Evolutionary conservation across 2,329 filamentous ascomycete species (phyloP).

Genomic region (Calonectria ilicicola): DNA sequence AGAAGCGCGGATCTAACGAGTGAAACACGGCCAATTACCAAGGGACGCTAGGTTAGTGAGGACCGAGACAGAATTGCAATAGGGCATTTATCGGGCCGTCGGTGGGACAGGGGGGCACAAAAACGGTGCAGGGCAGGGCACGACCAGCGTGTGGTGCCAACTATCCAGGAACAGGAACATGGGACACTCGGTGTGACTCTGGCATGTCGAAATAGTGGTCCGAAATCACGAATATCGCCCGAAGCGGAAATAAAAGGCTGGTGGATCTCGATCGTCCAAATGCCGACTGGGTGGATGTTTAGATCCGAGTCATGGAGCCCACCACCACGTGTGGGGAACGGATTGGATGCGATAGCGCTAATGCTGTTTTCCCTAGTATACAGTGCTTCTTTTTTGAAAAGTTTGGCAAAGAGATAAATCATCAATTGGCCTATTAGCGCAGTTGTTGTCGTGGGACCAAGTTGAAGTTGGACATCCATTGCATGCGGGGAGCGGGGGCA

Average conservation of each 20-base stretch:
- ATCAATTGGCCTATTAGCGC: neutral
- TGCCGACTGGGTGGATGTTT: neutral
- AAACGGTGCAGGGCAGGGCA: neutral
- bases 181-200: conserved; percentile 21
- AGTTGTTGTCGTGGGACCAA: neutral
- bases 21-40: neutral
- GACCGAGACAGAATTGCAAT: neutral
- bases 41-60: neutral
- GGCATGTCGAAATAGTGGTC: conserved; percentile 34
- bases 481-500: neutral
- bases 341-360: neutral
- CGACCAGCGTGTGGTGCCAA: neutral
- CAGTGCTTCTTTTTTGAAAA: neutral
- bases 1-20: neutral
- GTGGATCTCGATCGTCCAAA: conserved; percentile 26
- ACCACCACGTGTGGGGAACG: conserved; percentile 12
- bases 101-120: neutral
- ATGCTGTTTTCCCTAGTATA: neutral
- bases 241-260: conserved; percentile 5
- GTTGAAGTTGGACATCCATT: neutral
- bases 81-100: conserved; percentile 21
- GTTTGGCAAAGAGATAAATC: no score
- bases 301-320: neutral
- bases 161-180: conserved; percentile 23
- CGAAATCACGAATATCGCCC: conserved; percentile 30